Percentiles rank a stretch among this genome's conserved stretches.
Conservation (phyloP, 371 early-diverging fungal genomes). For the Mortierella polycephala region DNA sequence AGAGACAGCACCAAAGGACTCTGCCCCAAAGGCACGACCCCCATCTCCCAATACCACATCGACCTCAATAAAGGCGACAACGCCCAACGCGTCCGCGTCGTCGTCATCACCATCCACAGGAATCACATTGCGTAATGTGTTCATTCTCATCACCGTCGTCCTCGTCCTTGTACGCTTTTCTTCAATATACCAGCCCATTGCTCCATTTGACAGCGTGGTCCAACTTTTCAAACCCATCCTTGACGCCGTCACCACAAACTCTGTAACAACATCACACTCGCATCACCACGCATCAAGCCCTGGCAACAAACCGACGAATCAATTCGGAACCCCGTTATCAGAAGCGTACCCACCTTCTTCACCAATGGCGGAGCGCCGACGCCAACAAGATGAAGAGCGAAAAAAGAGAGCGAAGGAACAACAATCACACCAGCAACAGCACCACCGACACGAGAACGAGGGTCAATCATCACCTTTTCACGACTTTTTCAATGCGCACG, state of each 20-base stretch:
- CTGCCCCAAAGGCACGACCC: neutral
- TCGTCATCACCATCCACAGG: constrained; percentile 6
- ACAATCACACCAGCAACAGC: neutral
- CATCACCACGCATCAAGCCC: neutral
- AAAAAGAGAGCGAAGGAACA: neutral
- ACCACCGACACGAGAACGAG: neutral
- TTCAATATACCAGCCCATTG: constrained; percentile 7
- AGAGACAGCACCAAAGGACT: neutral
- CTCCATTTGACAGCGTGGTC: constrained; percentile 1
- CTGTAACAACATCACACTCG: neutral
- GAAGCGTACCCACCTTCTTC: constrained; percentile 5
- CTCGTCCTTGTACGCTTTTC: constrained; percentile 3
- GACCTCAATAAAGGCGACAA: neutral
- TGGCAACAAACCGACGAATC: neutral
- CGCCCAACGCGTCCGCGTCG: neutral
- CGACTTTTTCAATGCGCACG: constrained; percentile 23
- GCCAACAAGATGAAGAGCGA: constrained; percentile 4
- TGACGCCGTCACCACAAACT: neutral
- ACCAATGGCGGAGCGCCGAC: constrained; percentile 7
- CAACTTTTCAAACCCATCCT: constrained; percentile 6
- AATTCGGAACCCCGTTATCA: constrained; percentile 7
- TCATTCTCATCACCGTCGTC: constrained; percentile 4
- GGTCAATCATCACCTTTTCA: constrained; percentile 25
- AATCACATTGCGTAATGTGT: neutral
- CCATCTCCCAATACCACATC: constrained; percentile 5